Conservation (phyloP, 163 green algal species). For the Chlamydomonas reinhardtii region DNA sequence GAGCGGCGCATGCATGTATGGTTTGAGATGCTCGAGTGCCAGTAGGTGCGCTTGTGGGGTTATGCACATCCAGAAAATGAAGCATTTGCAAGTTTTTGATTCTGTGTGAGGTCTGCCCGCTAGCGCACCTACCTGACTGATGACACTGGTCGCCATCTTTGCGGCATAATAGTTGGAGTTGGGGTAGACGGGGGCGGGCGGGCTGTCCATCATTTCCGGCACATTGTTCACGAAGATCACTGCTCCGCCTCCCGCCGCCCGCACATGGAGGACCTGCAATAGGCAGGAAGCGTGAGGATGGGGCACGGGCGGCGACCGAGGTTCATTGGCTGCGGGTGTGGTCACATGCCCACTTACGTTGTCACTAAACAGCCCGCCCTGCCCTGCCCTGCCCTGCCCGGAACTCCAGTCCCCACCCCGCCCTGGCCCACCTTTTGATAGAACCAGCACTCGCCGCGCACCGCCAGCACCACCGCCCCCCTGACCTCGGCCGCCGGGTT, state of each 20-base stretch:
- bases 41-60: too few relatives aligned
- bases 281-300: too few relatives aligned
- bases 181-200: neutral
- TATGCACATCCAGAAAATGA: too few relatives aligned
- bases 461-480: conserved; percentile 72
- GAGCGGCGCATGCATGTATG: too few relatives aligned
- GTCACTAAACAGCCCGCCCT: too few relatives aligned
- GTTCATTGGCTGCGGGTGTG: too few relatives aligned
- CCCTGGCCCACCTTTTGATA: conserved; percentile 19
- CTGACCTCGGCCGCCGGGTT: neutral
- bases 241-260: conserved; percentile 39
- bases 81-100: too few relatives aligned
- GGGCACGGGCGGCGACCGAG: too few relatives aligned
- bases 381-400: too few relatives aligned
- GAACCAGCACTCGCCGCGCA: conserved; percentile 75
- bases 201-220: neutral
- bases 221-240: conserved; percentile 72
- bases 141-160: neutral
- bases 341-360: too few relatives aligned
- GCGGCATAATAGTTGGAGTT: neutral
- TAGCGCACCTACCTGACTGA: neutral
- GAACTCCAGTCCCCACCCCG: conserved; percentile 46
- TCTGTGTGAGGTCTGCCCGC: too few relatives aligned
- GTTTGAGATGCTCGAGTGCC: too few relatives aligned
- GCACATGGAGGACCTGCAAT: conserved; percentile 66